Percentiles rank a stretch among this genome's conserved stretches.
Conservation (phyloP, 2,329 filamentous ascomycete genomes). For the Ophiostoma himal-ulmi region DNA sequence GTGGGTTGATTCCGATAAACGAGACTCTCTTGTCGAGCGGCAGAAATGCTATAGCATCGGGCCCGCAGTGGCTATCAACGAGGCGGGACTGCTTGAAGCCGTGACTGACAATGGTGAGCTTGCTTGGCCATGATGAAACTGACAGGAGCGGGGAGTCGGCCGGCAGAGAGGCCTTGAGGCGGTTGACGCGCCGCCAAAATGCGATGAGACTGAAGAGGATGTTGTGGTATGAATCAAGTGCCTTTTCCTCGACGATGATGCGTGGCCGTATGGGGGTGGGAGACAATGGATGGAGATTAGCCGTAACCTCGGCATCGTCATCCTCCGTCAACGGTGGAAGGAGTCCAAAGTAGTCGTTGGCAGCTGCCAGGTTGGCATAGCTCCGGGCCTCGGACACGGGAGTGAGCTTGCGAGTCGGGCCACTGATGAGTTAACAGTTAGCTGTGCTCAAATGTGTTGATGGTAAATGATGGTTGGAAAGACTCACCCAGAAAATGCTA, state of each 20-base stretch:
- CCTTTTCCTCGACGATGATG: slow-evolving; percentile 60
- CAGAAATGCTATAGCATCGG: slow-evolving; percentile 50
- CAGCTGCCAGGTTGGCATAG: slow-evolving; percentile 51
- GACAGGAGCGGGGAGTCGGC: neutral
- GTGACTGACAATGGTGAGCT: slow-evolving; percentile 61
- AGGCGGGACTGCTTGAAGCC: slow-evolving; percentile 62
- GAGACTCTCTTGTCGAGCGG: slow-evolving; percentile 37
- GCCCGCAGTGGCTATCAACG: slow-evolving; percentile 53
- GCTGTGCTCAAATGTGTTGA: neutral
- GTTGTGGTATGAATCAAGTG: slow-evolving; percentile 83
- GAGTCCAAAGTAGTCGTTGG: slow-evolving; percentile 44
- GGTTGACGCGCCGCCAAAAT: slow-evolving; percentile 41
- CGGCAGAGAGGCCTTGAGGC: neutral
- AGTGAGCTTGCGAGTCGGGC: slow-evolving; percentile 55
- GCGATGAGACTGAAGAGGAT: slow-evolving; percentile 64
- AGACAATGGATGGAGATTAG: slow-evolving; percentile 30
- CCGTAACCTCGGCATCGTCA: neutral
- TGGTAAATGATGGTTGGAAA: neutral
- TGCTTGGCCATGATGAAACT: slow-evolving; percentile 47
- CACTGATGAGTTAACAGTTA: slow-evolving; percentile 29
- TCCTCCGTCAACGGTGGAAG: slow-evolving; percentile 25
- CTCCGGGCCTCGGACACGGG: slow-evolving; percentile 55
- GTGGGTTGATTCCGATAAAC: slow-evolving; percentile 62
- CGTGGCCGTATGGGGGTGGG: slow-evolving; percentile 26
- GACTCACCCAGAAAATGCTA: slow-evolving; percentile 62